Evolutionary conservation across 2,329 filamentous ascomycete genomes (phyloP), one percentile per base, ranked within the genome.

Genomic region (Alternaria postmessia): DNA sequence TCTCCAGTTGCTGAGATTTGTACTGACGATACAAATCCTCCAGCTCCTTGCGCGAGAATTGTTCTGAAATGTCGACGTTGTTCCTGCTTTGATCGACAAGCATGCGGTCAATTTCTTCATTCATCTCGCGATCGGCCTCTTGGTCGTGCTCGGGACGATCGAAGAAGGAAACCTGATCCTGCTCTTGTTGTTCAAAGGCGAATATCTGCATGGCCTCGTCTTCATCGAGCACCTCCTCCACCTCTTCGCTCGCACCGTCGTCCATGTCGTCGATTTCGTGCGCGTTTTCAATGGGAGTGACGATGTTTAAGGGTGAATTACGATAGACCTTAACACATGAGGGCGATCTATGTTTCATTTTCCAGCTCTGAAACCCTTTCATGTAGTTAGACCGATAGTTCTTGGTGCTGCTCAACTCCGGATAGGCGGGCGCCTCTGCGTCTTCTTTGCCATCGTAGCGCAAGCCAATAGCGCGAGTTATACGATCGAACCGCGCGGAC

Each of bases 391-490:
- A 42, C 20, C 62, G 64, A 5, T 59, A 20, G 3, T n/a, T 5
- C 3, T 36, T 42, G 7, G 47, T 14, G 4, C 14, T 11, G 36
- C 62, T 69, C 5, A 69, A 28, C 28, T 63, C 64, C 0, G 53
- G 38, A 32, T 69, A 69, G 3, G 67, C 67, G 0, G 67, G 64
- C 16, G 32, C 38, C 28, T 59, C 54, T 6, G 51, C 22, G 8
- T 52, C 7, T 2, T 60, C 57, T n/a, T 46, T 61, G 14, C 58
- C 58, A 3, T 61, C 58, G n/a, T 49, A 52, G 6, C 47, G 32
- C 9, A 18, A 18, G 12, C 58, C 39, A 2, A 59, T n/a, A 3
- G 55, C 57, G n/a, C 38, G 47, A 2, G 32, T 46, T 3, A 57
- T 38, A 1, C 28, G 36, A 14, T 32, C 36, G 34, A 54, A 51